These are phyloP conservation scores for Ramaria sp. DNA, from an alignment of 768 basidiomycete genomes.

Conservation along the genomic window DNA sequence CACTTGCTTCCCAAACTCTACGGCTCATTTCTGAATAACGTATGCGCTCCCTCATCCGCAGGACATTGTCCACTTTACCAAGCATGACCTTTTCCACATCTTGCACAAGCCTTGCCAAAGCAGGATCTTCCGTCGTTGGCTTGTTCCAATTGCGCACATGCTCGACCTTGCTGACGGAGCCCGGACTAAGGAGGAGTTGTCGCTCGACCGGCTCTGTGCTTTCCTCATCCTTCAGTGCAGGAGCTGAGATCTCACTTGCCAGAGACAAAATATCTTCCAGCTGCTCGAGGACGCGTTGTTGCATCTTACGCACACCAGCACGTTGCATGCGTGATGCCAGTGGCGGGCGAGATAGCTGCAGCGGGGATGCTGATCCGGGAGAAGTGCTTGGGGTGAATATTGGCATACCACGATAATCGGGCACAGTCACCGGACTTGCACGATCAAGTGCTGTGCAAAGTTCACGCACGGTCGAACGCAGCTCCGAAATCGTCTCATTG, in stretches of 20 bases:
- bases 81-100: conserved; percentile 86
- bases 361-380: conserved; percentile 60
- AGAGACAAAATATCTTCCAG: conserved; percentile 78
- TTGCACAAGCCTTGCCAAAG: conserved; percentile 69
- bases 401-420: conserved; percentile 80
- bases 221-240: conserved; percentile 86
- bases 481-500: conserved; percentile 85
- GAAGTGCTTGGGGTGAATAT: conserved; percentile 68
- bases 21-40: conserved; percentile 94
- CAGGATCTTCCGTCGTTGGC: conserved; percentile 77
- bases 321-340: conserved; percentile 63
- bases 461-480: conserved; percentile 78
- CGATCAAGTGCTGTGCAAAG: conserved; percentile 63
- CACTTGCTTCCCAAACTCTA: conserved; percentile 91
- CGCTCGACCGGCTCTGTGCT: conserved; percentile 86
- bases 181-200: conserved; percentile 80
- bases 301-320: conserved; percentile 71
- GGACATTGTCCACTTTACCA: conserved; percentile 90
- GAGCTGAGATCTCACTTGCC: conserved; percentile 74
- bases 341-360: conserved; percentile 59
- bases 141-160: conserved; percentile 80
- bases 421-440: conserved; percentile 26
- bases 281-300: conserved; percentile 71
- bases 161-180: conserved; percentile 79
- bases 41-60: conserved; percentile 94